phyloP scores from a whole-genome alignment of 495 filamentous ascomycete genomes.

The Penicillium taxi region DNA sequence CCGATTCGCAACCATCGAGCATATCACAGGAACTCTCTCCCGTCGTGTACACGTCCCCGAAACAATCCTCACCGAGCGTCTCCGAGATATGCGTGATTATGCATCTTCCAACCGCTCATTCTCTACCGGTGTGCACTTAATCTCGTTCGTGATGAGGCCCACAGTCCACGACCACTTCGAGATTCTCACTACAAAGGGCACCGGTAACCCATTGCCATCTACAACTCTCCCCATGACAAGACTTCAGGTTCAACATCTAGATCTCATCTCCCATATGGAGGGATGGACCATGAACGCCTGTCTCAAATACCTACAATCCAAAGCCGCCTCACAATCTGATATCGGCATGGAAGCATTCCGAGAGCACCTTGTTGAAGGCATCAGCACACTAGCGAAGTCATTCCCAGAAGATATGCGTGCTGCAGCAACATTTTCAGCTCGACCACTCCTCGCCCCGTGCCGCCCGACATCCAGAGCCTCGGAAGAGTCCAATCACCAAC shows the following conservation, averaged over 20 bases:
- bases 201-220: conserved; percentile 60
- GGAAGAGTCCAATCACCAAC: conserved; percentile 13
- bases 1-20: conserved; percentile 61
- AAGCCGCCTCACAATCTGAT: conserved; percentile 22
- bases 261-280: conserved; percentile 50
- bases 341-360: conserved; percentile 33
- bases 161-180: conserved; percentile 62
- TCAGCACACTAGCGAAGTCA: conserved; percentile 32
- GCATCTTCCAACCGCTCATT: conserved; percentile 43
- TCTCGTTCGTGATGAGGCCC: conserved; percentile 66
- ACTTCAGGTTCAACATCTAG: conserved; percentile 51
- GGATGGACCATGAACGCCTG: conserved; percentile 48
- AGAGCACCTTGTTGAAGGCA: conserved; percentile 31
- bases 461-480: conserved; percentile 14
- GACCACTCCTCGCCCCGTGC: conserved; percentile 41
- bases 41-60: conserved; percentile 62
- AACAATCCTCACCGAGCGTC: conserved; percentile 42
- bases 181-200: conserved; percentile 58
- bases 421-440: conserved; percentile 41
- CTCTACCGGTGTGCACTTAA: conserved; percentile 63
- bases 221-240: conserved; percentile 48
- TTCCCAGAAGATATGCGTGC: conserved; percentile 41
- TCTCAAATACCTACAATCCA: conserved; percentile 37
- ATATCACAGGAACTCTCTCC: conserved; percentile 60
- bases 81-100: conserved; percentile 56